A percentile compares a stretch with the other conserved stretches of the same genome.
These are phyloP conservation scores for Saussurea involucrata DNA, from an alignment of 129 eudicot genomes.

Conservation along the genomic window DNA sequence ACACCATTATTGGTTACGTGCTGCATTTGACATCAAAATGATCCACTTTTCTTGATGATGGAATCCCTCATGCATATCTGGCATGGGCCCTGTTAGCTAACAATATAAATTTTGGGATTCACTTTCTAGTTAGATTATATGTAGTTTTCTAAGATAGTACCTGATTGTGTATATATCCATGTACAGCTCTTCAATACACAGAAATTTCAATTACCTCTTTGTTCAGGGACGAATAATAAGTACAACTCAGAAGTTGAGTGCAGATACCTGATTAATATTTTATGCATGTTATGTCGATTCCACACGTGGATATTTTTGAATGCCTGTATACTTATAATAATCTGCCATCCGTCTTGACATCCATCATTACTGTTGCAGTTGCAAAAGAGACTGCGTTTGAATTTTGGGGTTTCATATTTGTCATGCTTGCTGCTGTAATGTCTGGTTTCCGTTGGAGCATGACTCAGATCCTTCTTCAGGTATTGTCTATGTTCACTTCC, in stretches of 20 bases:
- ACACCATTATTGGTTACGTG: neutral
- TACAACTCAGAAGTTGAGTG: neutral
- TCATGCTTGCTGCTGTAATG: conserved; percentile 99
- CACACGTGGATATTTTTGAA: neutral
- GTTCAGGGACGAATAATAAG: neutral
- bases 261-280: neutral
- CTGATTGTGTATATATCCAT: neutral
- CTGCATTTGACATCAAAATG: neutral
- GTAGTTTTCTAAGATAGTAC: no score
- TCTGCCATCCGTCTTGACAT: neutral
- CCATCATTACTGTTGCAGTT: conserved; percentile 39
- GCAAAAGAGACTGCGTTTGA: conserved; percentile 95
- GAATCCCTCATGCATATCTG: conserved; percentile 2
- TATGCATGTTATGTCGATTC: neutral
- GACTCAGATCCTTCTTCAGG: conserved; percentile 99
- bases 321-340: conserved; percentile 17
- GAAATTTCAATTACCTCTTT: neutral
- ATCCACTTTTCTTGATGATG: neutral
- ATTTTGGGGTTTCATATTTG: conserved; percentile 90
- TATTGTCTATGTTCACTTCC: conserved; percentile 7
- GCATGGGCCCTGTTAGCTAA: neutral
- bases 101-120: neutral
- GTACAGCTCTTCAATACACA: neutral
- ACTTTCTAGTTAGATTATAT: neutral
- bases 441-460: conserved; percentile 97